Percentiles rank a stretch among this genome's conserved stretches.
These are phyloP conservation scores for Stenogyne calaminthoides DNA, from an alignment of 305 asterid genomes.

Conservation along the genomic window DNA sequence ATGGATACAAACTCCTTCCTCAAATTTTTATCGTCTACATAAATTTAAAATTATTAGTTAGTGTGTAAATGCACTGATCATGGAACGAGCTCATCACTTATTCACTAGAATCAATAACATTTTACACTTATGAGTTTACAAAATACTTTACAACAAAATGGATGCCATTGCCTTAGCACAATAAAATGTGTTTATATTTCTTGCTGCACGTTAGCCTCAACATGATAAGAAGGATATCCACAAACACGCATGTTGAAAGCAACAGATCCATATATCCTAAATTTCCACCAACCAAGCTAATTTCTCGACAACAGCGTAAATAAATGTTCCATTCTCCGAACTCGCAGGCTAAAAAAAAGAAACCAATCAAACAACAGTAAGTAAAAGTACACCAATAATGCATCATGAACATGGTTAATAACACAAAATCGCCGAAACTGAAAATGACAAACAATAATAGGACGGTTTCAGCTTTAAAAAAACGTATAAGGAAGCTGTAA, in stretches of 20 bases:
- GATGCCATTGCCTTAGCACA: not conserved
- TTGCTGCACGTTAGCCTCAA: not conserved
- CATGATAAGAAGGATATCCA: not conserved
- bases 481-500: not conserved
- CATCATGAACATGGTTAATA: not conserved
- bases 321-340: constrained; percentile 6
- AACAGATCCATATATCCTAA: not conserved
- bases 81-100: not conserved
- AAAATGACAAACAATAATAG: not conserved
- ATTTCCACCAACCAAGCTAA: not conserved
- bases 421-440: not conserved
- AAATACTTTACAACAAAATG: not conserved
- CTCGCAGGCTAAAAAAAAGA: not conserved
- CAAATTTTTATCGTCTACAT: not conserved
- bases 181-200: not conserved
- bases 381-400: not conserved
- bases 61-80: not conserved
- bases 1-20: not conserved
- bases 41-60: not conserved
- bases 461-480: not conserved
- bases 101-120: not conserved
- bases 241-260: not conserved
- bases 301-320: not conserved
- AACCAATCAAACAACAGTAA: not conserved
- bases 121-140: not conserved